Conservation (phyloP, 331 rosid genomes). For the Erythrophleum ivorense region DNA sequence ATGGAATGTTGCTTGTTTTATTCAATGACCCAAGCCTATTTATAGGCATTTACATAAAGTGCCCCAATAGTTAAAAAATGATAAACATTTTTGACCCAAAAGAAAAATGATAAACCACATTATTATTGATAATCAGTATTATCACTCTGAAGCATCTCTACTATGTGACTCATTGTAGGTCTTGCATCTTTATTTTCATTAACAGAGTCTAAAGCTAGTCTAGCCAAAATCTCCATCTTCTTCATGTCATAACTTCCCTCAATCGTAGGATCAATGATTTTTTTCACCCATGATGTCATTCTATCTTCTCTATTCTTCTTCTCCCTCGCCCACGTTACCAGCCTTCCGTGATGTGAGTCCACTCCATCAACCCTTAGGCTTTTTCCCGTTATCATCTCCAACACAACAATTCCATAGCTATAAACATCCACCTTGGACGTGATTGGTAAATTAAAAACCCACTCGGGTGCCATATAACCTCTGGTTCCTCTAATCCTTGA, state of each 20-base stretch:
- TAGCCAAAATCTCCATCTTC: not conserved
- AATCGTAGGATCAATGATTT: not conserved
- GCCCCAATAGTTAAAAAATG: too few species aligned
- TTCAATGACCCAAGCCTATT: too few species aligned
- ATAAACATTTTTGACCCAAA: too few species aligned
- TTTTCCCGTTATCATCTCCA: slow-evolving; percentile 5
- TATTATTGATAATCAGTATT: not conserved
- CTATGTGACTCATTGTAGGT: not conserved
- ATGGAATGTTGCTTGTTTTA: too few species aligned
- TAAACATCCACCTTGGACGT: not conserved
- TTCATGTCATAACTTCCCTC: not conserved
- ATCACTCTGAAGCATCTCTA: not conserved
- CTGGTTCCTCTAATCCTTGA: not conserved
- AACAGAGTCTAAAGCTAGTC: not conserved
- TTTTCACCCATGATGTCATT: not conserved
- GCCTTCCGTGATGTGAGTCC: not conserved
- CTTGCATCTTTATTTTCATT: not conserved
- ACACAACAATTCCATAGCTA: not conserved
- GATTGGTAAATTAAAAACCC: not conserved
- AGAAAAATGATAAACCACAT: too few species aligned
- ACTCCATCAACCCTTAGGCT: not conserved
- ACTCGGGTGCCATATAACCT: not conserved
- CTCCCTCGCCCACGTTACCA: not conserved
- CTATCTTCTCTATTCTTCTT: not conserved
- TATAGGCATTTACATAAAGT: too few species aligned